These are phyloP conservation scores for Eremothecium gossypii DNA, from an alignment of 1,139 yeast species.

Conservation along the genomic window DNA sequence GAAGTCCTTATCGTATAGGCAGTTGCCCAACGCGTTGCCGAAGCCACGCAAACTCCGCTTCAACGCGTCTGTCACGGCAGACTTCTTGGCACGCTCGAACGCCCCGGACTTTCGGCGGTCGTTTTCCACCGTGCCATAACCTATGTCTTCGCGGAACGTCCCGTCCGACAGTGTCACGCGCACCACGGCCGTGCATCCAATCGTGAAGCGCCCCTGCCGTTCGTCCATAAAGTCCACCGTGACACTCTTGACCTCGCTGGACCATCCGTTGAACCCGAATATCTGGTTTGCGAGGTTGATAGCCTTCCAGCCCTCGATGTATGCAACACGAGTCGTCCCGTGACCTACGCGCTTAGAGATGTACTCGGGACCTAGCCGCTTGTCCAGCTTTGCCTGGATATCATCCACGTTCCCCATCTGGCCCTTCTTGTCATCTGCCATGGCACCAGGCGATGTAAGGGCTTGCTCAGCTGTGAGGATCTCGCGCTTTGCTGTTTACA, in stretches of 20 bases:
- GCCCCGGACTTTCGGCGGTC: conserved; percentile 64
- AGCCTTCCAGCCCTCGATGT: conserved; percentile 77
- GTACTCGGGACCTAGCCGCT: conserved; percentile 81
- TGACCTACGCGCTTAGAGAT: conserved; percentile 76
- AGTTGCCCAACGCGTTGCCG: conserved; percentile 74
- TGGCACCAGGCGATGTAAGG: not conserved
- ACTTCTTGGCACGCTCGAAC: conserved; percentile 72
- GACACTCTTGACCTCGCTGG: conserved; percentile 53
- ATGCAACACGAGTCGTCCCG: conserved; percentile 58
- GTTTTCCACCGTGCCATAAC: conserved; percentile 71
- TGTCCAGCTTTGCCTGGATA: conserved; percentile 39
- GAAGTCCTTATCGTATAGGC: conserved; percentile 64
- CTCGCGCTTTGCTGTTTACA: not conserved
- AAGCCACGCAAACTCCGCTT: conserved; percentile 69
- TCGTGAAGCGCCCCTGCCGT: conserved; percentile 41
- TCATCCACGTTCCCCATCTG: conserved; percentile 17
- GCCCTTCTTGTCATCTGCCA: conserved; percentile 22
- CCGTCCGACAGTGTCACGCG: conserved; percentile 68
- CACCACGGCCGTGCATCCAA: conserved; percentile 65
- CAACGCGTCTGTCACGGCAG: conserved; percentile 73
- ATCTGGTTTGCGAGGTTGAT: conserved; percentile 69
- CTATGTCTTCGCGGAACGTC: conserved; percentile 70
- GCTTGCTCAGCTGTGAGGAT: too few species aligned
- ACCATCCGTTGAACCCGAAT: conserved; percentile 79
- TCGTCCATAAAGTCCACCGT: conserved; percentile 68